Evolutionary conservation across 106 monocot genomes (phyloP).

Genomic region (Acanthochlamys bracteata): DNA sequence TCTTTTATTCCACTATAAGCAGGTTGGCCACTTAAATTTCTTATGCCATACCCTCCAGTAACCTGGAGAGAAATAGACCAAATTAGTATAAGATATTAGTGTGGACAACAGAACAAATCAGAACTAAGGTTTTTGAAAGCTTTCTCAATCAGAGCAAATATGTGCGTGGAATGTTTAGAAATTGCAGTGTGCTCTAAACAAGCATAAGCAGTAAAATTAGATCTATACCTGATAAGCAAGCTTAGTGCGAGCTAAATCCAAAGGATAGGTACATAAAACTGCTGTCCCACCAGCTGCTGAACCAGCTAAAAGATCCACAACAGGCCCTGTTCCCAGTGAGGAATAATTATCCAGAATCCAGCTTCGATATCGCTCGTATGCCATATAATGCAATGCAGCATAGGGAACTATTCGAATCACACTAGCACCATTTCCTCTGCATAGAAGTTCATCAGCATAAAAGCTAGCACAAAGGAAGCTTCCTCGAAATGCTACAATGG

Average conservation of each 20-base stretch:
- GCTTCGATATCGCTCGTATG: constrained; percentile 76
- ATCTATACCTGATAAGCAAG: constrained; percentile 89
- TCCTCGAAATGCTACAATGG: too few species aligned
- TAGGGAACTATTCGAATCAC: constrained; percentile 93
- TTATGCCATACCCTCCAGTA: constrained; percentile 14
- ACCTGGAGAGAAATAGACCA: too few species aligned
- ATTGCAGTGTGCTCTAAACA: too few species aligned
- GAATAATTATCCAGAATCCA: constrained; percentile 80
- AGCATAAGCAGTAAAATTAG: too few species aligned
- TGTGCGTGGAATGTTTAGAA: neutral
- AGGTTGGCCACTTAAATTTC: constrained; percentile 17
- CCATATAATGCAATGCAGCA: constrained; percentile 89
- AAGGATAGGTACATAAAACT: constrained; percentile 90
- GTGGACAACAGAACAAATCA: too few species aligned
- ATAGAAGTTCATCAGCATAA: neutral
- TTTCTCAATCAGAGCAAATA: neutral
- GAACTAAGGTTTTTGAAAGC: too few species aligned
- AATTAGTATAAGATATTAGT: too few species aligned
- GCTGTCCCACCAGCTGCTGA: constrained; percentile 95
- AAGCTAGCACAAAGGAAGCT: too few species aligned
- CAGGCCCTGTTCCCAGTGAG: constrained; percentile 60
- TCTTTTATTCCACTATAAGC: constrained; percentile 62
- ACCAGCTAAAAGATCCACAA: constrained; percentile 88
- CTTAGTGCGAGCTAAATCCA: constrained; percentile 89
- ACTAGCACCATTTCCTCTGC: constrained; percentile 92